Base-by-base conservation (phyloP, 208 protist species). In the Herpetomonas muscarum region DNA sequence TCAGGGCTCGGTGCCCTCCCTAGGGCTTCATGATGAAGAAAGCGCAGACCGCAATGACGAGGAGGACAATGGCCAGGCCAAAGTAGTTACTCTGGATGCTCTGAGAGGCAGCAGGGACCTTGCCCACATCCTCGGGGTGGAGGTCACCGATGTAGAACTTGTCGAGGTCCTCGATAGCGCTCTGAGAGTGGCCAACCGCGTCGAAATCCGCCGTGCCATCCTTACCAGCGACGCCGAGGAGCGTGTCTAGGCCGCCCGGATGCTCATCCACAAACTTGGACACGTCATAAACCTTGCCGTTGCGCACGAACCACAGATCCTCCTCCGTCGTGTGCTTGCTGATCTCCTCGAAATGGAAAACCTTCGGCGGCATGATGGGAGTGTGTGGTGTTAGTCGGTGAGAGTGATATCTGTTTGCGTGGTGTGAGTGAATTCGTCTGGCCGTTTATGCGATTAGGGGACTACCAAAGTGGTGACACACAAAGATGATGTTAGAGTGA, bases 231-330 rank as follows among this genome's bases (percentile, higher is more conserved):
- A 90, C 75, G 28, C 81, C 79, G 7, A 90, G 62, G 10, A 97
- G 80, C 1, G 87, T 87, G 60, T 93, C 89, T 9, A 76, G 68
- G 45, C 91, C 90, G 34, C 93, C 93, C n/a, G 93, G 90, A 69
- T 97, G 91, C 49, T 80, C 57, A 57, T 93, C 77, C 37, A 89
- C 71, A 55, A 94, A 97, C 48, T 78, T 76, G 15, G 79, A 90
- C 24, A 97, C 61, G 32, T 92, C 74, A 54, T 93, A 94, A 9
- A 97, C 87, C 60, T 93, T 93, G 45, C 74, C 72, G 56, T 96
- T 67, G 44, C 88, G 82, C 48, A 90, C 76, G 30, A 96, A 74
- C 87, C 87, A 97, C 28, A 90, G 46, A 51, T 90, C 79, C 6
- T 77, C 55, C 55, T 90, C 78, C 2, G 68, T 75, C 5, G 54